Base-by-base conservation (phyloP, 2,329 filamentous ascomycete genomes). In the Ophiostoma himal-ulmi region DNA sequence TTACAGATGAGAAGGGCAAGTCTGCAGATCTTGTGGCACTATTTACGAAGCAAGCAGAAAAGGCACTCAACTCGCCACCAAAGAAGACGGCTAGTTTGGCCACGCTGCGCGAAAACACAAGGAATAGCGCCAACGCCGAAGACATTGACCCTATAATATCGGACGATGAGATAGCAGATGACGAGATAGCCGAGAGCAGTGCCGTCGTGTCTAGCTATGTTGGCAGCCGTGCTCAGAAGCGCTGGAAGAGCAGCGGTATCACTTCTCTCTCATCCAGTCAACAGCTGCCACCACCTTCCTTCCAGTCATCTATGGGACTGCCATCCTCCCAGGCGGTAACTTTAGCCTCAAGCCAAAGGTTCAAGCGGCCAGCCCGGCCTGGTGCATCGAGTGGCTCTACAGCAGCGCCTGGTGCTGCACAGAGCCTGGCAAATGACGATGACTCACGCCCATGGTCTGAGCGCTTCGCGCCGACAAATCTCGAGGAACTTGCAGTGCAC, bases 401-500 rank as follows among this genome's bases (percentile, higher is more conserved):
- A 48, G n/a, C 39, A 5, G 39, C 39, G 3, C 11, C 39, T 2
- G 22, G 13, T 22, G 22, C 39, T 8, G 39, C 64, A 30, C n/a
- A 67, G 7, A 74, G 75, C 73, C 74, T 3, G 8, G 36, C 14
- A 36, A 48, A 70, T 41, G 81, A 83, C 67, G 83, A 86, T 48
- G 89, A 93, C 74, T 80, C 83, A 67, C 86, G 90, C 69, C 93
- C 94, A 3, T 98, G 94, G 94, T 91, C 91, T 20, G 94, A 97
- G 75, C 88, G 89, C 74, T 98, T 93, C 78, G 89, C 87, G 1
- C 94, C 94, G 0, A 76, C 78, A 2, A 90, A 86, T 74, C 78
- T 97, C 14, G 89, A 93, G 20, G 94, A 98, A 80, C 82, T 99
- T 65, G 94, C 91, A 0, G 94, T 99, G 22, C 94, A 99, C 79